These are phyloP conservation scores for Oryza officinalis DNA, from an alignment of 176 grass and related monocot species.

Conservation along the genomic window DNA sequence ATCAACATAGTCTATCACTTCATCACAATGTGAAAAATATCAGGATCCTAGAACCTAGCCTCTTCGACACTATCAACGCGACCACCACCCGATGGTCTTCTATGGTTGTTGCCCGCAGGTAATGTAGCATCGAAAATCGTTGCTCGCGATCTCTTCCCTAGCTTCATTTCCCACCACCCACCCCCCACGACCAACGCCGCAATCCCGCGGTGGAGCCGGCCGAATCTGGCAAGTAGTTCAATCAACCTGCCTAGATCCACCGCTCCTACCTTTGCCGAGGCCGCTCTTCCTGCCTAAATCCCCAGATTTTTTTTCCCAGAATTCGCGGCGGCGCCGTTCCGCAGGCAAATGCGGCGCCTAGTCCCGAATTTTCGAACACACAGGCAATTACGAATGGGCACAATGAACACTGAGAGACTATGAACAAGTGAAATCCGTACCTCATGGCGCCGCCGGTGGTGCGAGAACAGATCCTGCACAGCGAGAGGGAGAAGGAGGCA, in stretches of 20 bases:
- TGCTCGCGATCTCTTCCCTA: not conserved
- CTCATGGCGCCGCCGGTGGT: conserved; percentile 34
- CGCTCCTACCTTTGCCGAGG: not conserved
- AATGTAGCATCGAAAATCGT: too few relatives aligned
- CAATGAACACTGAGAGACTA: too few relatives aligned
- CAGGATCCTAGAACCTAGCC: not conserved
- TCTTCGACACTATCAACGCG: not conserved
- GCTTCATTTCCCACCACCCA: not conserved
- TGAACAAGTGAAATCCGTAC: conserved; percentile 11
- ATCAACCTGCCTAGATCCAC: not conserved
- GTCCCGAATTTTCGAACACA: not conserved
- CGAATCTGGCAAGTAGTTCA: not conserved
- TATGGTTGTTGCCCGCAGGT: too few relatives aligned
- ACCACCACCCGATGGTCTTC: too few relatives aligned
- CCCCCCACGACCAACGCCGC: not conserved
- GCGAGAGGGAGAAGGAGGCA: not conserved
- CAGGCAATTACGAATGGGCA: not conserved
- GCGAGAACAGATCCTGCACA: conserved; percentile 1
- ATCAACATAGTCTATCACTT: not conserved
- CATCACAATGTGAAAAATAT: not conserved
- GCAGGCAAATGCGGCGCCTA: not conserved
- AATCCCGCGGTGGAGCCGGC: not conserved
- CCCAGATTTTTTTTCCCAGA: not conserved
- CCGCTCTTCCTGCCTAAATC: not conserved
- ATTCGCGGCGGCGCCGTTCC: too few relatives aligned